phyloP scores from a whole-genome alignment of 192 early-diverging fungal genomes.

The Backusella australiensis region DNA sequence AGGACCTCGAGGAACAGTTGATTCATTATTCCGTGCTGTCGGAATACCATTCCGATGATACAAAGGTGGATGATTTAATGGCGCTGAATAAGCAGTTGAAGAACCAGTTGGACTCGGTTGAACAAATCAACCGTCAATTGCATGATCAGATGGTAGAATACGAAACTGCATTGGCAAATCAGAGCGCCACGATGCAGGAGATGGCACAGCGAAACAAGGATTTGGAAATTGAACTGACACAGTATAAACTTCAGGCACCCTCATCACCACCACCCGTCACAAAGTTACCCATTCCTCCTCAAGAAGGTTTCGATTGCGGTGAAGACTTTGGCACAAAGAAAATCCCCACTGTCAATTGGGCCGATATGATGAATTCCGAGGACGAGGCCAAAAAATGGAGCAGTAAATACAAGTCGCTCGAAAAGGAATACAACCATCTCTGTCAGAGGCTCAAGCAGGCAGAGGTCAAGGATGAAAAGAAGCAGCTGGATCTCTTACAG shows the following conservation, averaged over 20 bases:
- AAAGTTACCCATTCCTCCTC: too few species aligned
- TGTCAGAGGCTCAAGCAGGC: background rate
- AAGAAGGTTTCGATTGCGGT: background rate
- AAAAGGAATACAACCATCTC: background rate
- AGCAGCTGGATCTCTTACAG: background rate
- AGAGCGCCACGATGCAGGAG: background rate
- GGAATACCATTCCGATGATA: background rate
- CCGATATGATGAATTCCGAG: slow-evolving; percentile 17
- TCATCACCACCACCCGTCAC: background rate
- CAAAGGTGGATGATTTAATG: background rate
- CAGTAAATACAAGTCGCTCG: background rate
- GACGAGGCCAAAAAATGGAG: slow-evolving; percentile 12
- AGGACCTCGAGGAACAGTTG: background rate
- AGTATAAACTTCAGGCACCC: background rate
- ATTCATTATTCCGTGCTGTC: background rate
- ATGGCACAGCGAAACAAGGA: background rate
- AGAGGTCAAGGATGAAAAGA: background rate
- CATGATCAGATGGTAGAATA: background rate
- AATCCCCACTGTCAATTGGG: background rate
- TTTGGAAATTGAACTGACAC: background rate
- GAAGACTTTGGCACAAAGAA: slow-evolving; percentile 2
- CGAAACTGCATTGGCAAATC: background rate
- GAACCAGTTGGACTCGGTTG: background rate
- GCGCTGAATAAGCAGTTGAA: slow-evolving; percentile 1
- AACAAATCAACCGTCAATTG: background rate